Evolutionary conservation across 495 filamentous ascomycete genomes (phyloP).

Genomic region (Xylaria flabelliformis): DNA sequence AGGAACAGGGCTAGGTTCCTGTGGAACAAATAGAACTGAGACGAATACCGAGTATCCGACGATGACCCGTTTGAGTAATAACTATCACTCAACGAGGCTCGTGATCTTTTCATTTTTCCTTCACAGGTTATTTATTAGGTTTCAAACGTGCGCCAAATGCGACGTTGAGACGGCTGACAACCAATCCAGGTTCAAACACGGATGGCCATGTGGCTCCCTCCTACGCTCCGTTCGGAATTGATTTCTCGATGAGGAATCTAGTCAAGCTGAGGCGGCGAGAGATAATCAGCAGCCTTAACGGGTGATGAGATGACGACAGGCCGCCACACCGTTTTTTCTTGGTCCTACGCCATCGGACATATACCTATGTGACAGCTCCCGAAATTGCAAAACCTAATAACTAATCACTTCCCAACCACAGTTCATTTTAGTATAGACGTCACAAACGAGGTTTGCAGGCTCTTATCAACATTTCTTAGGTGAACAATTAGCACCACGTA

Average conservation of each 20-base stretch:
- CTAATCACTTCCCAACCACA: background rate
- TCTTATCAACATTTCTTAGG: background rate
- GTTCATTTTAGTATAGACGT: background rate
- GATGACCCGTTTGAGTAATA: background rate
- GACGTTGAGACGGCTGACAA: constrained; percentile 24
- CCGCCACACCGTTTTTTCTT: constrained; percentile 19
- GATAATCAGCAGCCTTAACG: constrained; percentile 14
- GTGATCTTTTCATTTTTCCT: constrained; percentile 1
- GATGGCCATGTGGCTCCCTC: constrained; percentile 27
- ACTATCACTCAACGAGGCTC: background rate
- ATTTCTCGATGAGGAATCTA: constrained; percentile 25
- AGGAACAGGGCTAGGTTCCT: background rate
- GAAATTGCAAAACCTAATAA: background rate
- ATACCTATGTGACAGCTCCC: background rate
- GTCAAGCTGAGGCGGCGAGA: constrained; percentile 1
- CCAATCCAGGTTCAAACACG: constrained; percentile 20
- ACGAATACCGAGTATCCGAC: constrained; percentile 11
- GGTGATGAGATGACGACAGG: constrained; percentile 12
- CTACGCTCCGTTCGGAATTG: constrained; percentile 16
- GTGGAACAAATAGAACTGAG: background rate
- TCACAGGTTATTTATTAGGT: constrained; percentile 6
- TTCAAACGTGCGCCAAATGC: constrained; percentile 26
- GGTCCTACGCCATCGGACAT: background rate
- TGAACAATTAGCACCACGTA: constrained; percentile 1
- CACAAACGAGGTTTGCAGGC: background rate